Evolutionary conservation across 2,329 filamentous ascomycete species (phyloP).

Genomic region (Fusarium foetens): DNA sequence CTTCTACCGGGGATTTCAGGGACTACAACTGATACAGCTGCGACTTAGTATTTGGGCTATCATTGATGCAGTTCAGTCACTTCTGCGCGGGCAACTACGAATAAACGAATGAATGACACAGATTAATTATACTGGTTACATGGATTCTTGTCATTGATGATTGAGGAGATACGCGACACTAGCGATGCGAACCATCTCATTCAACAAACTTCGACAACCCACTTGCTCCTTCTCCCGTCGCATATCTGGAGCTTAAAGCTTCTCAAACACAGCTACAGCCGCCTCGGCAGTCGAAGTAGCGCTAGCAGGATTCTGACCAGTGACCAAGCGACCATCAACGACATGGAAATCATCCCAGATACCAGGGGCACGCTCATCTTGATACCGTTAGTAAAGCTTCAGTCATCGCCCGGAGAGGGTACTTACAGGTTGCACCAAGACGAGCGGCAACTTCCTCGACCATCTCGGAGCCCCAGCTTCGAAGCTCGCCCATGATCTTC

Average conservation of each 20-base stretch:
- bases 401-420: accelerated
- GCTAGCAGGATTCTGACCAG: constrained; percentile 19
- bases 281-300: constrained; percentile 9
- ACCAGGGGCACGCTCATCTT: constrained; percentile 9
- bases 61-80: accelerated
- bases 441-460: constrained; percentile 9
- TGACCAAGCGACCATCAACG: constrained; percentile 12
- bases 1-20: neutral
- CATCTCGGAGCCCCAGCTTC: constrained; percentile 2
- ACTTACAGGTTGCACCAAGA: constrained; percentile 19
- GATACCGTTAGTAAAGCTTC: neutral
- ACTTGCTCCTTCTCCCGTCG: too few species aligned
- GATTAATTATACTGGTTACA: neutral
- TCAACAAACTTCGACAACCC: neutral
- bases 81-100: accelerated
- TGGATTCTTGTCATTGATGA: accelerated
- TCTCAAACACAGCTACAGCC: constrained; percentile 3
- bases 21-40: neutral
- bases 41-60: neutral
- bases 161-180: accelerated
- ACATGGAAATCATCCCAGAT: constrained; percentile 17
- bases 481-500: constrained; percentile 13
- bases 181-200: accelerated
- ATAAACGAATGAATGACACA: neutral
- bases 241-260: neutral